phyloP scores from a whole-genome alignment of 106 monocot genomes.

The Posidonia australis region DNA sequence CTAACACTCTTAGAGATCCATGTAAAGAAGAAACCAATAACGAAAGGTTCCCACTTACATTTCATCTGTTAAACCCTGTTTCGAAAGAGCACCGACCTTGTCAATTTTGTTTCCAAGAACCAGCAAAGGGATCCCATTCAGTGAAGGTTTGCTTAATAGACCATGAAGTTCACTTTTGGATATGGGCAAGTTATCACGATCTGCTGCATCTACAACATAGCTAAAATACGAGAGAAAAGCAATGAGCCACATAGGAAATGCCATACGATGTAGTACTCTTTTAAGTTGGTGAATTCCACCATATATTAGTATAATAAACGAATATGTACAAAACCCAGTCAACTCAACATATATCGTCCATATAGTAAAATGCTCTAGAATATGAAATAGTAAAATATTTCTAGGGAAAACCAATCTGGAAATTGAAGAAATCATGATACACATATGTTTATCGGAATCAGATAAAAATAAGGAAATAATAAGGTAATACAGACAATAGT shows the following conservation, averaged over 20 bases:
- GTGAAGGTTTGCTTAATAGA: conserved; percentile 76
- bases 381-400: too few relatives aligned
- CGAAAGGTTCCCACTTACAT: conserved; percentile 37
- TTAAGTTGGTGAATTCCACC: background rate
- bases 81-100: conserved; percentile 61
- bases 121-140: conserved; percentile 82
- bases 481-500: background rate
- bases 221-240: conserved; percentile 16
- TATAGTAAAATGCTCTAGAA: too few relatives aligned
- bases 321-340: too few relatives aligned
- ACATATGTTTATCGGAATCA: background rate
- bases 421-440: background rate
- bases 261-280: too few relatives aligned
- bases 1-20: too few relatives aligned
- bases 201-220: conserved; percentile 94
- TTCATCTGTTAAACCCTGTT: conserved; percentile 44
- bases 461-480: background rate
- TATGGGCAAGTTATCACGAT: conserved; percentile 64
- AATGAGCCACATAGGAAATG: too few relatives aligned
- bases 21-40: background rate
- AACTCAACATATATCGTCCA: too few relatives aligned
- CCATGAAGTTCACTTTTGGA: conserved; percentile 88
- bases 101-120: conserved; percentile 94
- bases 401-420: too few relatives aligned
- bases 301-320: background rate